phyloP scores from a whole-genome alignment of 1,139 yeast genomes.

The Lodderomyces pseudojiufengensis region DNA sequence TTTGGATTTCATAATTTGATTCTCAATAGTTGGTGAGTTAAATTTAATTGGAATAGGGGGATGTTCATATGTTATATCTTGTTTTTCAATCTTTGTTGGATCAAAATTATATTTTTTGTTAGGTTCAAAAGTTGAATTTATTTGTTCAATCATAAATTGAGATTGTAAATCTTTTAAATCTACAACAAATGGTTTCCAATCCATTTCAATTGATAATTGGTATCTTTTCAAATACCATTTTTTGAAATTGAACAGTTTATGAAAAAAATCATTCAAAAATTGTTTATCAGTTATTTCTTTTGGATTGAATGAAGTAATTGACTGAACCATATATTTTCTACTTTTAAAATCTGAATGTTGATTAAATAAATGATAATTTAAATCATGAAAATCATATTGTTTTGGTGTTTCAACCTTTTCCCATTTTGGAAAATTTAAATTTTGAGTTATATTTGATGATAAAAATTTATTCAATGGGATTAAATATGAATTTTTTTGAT shows the following conservation, averaged over 20 bases:
- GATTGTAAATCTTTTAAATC: slow-evolving; percentile 5
- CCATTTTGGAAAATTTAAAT: neutral
- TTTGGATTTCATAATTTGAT: too few relatives aligned
- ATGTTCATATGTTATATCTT: too few relatives aligned
- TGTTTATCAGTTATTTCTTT: neutral
- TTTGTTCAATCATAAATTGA: slow-evolving; percentile 2
- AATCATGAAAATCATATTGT: neutral
- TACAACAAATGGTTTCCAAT: slow-evolving; percentile 10
- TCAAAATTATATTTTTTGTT: neutral
- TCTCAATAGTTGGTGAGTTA: too few relatives aligned
- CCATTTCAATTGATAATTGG: slow-evolving; percentile 8
- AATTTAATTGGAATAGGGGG: too few relatives aligned
- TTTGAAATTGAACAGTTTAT: neutral
- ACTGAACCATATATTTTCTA: slow-evolving; percentile 9
- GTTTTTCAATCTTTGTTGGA: too few relatives aligned
- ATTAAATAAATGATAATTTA: slow-evolving; percentile 3
- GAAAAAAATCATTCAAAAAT: neutral
- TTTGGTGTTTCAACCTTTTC: neutral
- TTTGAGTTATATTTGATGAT: neutral
- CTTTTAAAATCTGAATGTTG: slow-evolving; percentile 6
- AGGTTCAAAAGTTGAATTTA: slow-evolving; percentile 1
- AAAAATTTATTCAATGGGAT: neutral
- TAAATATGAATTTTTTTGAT: too few relatives aligned
- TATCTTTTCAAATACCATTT: slow-evolving; percentile 9
- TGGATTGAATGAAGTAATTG: slow-evolving; percentile 5